Evolutionary conservation across 1,284 basidiomycete species (phyloP).

Genomic region (Volvariella volvacea): DNA sequence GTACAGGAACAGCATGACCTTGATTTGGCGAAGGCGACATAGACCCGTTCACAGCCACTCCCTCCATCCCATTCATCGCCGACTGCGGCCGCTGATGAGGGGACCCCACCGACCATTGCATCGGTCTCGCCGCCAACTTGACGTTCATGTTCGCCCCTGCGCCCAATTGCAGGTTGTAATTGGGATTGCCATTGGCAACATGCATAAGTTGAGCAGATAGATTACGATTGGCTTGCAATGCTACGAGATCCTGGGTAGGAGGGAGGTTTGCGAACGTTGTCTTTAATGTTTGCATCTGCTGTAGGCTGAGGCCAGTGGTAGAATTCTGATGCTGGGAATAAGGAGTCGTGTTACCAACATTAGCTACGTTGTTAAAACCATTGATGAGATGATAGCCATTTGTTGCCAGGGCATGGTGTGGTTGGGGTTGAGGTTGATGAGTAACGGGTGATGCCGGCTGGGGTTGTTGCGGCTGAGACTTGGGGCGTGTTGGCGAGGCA

Average conservation of each 20-base stretch:
- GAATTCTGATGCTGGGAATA: conserved; percentile 17
- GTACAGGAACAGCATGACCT: conserved; percentile 28
- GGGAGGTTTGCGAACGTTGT: conserved; percentile 33
- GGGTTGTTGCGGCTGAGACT: conserved; percentile 34
- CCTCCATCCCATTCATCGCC: conserved; percentile 25
- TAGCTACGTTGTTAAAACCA: conserved; percentile 26
- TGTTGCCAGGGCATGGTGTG: conserved; percentile 13
- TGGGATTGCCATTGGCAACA: conserved; percentile 14
- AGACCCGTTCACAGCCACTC: conserved; percentile 23
- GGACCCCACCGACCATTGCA: conserved; percentile 23
- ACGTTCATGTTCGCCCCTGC: conserved; percentile 15
- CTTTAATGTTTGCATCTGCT: conserved; percentile 53
- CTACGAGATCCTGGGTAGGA: conserved; percentile 30
- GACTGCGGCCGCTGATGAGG: conserved; percentile 27
- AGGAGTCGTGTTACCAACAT: conserved; percentile 17
- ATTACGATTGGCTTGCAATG: conserved; percentile 25
- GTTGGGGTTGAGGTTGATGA: too few relatives aligned
- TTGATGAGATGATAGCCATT: conserved; percentile 29
- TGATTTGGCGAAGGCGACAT: conserved; percentile 27
- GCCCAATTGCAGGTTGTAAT: conserved; percentile 21
- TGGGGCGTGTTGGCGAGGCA: conserved; percentile 30
- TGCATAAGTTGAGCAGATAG: conserved; percentile 19
- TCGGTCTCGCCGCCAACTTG: conserved; percentile 26
- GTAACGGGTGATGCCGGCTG: conserved; percentile 3
- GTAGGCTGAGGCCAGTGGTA: conserved; percentile 28